Evolutionary conservation across 2,329 filamentous ascomycete species (phyloP).

Genomic region (Neofusicoccum laricinum): DNA sequence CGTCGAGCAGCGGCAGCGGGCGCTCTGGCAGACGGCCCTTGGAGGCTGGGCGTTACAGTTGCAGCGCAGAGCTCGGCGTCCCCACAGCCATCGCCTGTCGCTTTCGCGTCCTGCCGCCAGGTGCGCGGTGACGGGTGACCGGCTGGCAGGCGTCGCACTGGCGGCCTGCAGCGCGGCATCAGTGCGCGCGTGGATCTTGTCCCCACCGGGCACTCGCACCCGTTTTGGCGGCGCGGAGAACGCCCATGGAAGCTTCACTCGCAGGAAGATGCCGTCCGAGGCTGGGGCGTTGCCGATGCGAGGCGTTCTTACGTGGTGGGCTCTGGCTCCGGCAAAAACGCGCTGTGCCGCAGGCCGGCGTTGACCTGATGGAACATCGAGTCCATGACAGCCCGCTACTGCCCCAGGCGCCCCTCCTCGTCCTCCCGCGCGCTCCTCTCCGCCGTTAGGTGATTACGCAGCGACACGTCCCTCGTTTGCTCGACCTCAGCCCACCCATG

Average conservation of each 20-base stretch:
- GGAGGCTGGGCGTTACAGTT: neutral
- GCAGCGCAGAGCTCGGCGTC: neutral
- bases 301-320: conserved; percentile 13
- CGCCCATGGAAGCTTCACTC: conserved; percentile 12
- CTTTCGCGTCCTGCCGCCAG: too few relatives aligned
- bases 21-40: too few relatives aligned
- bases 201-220: conserved; percentile 6
- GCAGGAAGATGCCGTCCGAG: conserved; percentile 12
- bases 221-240: conserved; percentile 12
- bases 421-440: neutral
- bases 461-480: conserved; percentile 5
- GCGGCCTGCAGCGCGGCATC: neutral
- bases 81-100: too few relatives aligned
- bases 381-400: conserved; percentile 3
- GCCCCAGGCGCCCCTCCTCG: conserved; percentile 1
- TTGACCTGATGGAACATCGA: neutral
- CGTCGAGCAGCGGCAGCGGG: neutral
- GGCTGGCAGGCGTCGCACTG: neutral
- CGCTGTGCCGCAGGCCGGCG: conserved; percentile 10
- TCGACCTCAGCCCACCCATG: neutral
- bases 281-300: conserved; percentile 8
- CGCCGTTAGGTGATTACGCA: neutral
- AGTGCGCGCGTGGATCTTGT: conserved; percentile 8
- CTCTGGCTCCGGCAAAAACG: conserved; percentile 8
- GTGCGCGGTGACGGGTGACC: too few relatives aligned